Evolutionary conservation across 768 basidiomycete species (phyloP).

Genomic region (Hirschioporus abietinus): DNA sequence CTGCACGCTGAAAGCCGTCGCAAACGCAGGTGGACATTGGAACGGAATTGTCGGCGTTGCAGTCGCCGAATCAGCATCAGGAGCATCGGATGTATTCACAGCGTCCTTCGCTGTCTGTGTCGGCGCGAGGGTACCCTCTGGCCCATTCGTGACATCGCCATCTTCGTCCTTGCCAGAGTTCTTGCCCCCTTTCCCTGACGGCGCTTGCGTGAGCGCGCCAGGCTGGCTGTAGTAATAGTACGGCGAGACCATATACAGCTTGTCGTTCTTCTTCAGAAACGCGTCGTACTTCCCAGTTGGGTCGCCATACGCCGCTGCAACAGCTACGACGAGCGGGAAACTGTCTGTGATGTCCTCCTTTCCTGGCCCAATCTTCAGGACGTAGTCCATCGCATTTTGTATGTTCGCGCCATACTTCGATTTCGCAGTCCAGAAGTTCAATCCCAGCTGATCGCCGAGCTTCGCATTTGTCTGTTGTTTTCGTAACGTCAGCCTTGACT

Average conservation of each 20-base stretch:
- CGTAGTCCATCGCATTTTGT: slow-evolving; percentile 45
- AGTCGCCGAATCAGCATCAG: neutral
- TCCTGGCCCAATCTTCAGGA: slow-evolving; percentile 37
- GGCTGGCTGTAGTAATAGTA: slow-evolving; percentile 47
- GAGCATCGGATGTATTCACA: neutral
- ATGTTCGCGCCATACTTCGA: slow-evolving; percentile 48
- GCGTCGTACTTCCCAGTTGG: slow-evolving; percentile 42
- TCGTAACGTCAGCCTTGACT: slow-evolving; percentile 3
- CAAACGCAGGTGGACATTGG: slow-evolving; percentile 35
- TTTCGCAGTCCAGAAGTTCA: slow-evolving; percentile 41
- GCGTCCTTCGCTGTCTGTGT: neutral
- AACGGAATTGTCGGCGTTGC: slow-evolving; percentile 20
- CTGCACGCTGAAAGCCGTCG: slow-evolving; percentile 24
- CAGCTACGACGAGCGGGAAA: slow-evolving; percentile 45
- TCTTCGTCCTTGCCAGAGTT: slow-evolving; percentile 15
- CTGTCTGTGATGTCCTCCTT: slow-evolving; percentile 35
- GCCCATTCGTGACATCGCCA: slow-evolving; percentile 10
- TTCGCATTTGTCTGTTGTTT: slow-evolving; percentile 44
- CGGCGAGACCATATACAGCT: slow-evolving; percentile 30
- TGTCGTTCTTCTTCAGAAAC: slow-evolving; percentile 32
- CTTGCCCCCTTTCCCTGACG: slow-evolving; percentile 21
- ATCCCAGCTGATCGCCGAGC: slow-evolving; percentile 45
- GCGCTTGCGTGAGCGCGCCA: slow-evolving; percentile 33
- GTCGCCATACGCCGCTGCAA: slow-evolving; percentile 51
- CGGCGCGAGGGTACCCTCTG: neutral